Base-by-base conservation (phyloP, 176 grass and related monocot genomes). In the Ampelocalamus luodianensis region DNA sequence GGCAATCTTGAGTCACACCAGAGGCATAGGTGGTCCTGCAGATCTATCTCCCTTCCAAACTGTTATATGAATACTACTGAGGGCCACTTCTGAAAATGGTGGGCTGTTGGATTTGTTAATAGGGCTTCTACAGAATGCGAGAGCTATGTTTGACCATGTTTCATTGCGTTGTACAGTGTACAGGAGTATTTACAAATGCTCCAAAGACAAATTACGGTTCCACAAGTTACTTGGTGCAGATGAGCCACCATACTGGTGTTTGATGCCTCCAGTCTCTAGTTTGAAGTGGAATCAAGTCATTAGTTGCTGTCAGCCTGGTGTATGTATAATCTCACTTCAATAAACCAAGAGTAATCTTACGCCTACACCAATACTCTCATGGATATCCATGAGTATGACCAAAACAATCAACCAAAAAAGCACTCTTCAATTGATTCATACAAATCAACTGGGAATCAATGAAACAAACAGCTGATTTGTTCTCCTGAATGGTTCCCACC, bases 351-450 rank as follows among this genome's bases (percentile, higher is more conserved):
- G 18, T 48, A 61, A 50, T 64, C 29, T 72, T 27, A 62, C 15
- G 26, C 49, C 37, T 75, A 68, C 27, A 56, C 12, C 5, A 34
- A 56, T 68, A 49, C 14, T 67, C 51, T 58, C 59, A 59, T 74
- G 58, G 46, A 24, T 26, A 34, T 34, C 32, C 32, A 56, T 37
- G 55, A 63, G n/a, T 43, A 42, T 39, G 13, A 20, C 5, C 1
- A 73, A 79, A 65, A 20, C 45, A 66, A 66, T 56, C 49, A 77
- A 68, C 7, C 4, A 69, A 15, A 85, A 77, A 68, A 68, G 14
- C 17, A 43, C 1, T 36, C 67, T 55, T 58, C n/a, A 58, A 44
- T 40, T 22, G 44, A 68, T 55, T 67, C 5, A 56, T 56, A 32
- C n/a, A 68, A 34, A 44, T 68, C 36, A 85, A 45, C 5, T 56